Evolutionary conservation across 1,284 basidiomycete species (phyloP).

Genomic region (Leccinum solheimii): DNA sequence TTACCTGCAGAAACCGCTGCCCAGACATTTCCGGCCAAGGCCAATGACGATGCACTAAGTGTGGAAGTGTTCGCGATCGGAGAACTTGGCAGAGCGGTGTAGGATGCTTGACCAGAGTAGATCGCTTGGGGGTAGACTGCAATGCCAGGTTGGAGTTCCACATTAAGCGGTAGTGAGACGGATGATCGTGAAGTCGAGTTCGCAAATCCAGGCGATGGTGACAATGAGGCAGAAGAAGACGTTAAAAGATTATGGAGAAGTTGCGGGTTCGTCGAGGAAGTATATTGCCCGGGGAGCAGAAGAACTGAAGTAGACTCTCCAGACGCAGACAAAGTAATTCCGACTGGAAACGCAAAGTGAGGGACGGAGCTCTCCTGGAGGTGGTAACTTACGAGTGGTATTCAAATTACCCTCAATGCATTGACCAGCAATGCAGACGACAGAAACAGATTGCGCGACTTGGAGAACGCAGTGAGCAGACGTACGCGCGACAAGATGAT

Average conservation of each 20-base stretch:
- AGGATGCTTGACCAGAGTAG: conserved; percentile 64
- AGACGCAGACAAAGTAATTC: conserved; percentile 57
- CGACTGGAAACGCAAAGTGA: conserved; percentile 48
- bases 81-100: conserved; percentile 53
- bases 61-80: conserved; percentile 50
- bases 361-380: neutral
- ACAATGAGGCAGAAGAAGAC: conserved; percentile 57
- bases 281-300: conserved; percentile 74
- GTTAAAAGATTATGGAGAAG: conserved; percentile 67
- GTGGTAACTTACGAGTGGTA: conserved; percentile 55
- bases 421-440: conserved; percentile 81
- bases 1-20: conserved; percentile 56
- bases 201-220: conserved; percentile 61
- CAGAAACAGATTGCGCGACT: conserved; percentile 61
- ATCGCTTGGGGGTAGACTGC: conserved; percentile 56
- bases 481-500: neutral
- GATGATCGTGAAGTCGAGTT: conserved; percentile 43
- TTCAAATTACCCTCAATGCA: conserved; percentile 74
- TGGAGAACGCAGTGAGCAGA: conserved; percentile 5
- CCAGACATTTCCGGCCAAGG: conserved; percentile 67
- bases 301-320: conserved; percentile 53
- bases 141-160: conserved; percentile 65
- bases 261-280: conserved; percentile 65
- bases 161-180: conserved; percentile 59
- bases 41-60: conserved; percentile 55